Evolutionary conservation across 306 rosid genomes (phyloP), one percentile per base, ranked within the genome.

Genomic region (Alnus rubra): DNA sequence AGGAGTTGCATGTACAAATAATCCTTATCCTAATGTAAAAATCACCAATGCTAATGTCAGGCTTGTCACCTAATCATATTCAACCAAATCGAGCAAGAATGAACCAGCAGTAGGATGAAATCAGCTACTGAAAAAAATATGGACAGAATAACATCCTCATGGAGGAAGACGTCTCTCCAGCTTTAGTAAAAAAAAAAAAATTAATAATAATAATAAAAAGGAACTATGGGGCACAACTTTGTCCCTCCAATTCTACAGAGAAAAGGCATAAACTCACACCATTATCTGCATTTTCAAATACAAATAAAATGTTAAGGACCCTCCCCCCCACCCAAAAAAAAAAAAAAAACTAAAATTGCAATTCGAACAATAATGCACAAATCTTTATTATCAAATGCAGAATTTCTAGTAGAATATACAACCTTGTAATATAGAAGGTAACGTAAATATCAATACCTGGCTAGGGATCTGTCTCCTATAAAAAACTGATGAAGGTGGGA

Each of bases 391-490:
- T 35, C 65, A 15, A 33, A 12, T 63, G n/a, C 58, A 73, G 45
- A 23, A 67, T 50, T 44, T 74, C 69, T 55, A 79, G 81, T 82
- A 69, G 5, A 13, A 64, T 31, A 71, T 39, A 45, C 9, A 73
- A 79, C 56, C 82, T 71, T 15, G 3, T n/a, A 7, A 78, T 59
- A 74, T 16, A 42, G 75, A 33, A 67, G 28, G 71, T 8, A 52
- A 72, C 80, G 77, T 68, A 60, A 5, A 87, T 62, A 74, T 31
- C 30, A 14, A 51, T 83, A 96, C 99, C 99, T 96, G 82, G 82
- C 99, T 96, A 69, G 98, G 99, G 86, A 96, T 86, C 77, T 91
- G 98, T 77, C 93, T 88, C 82, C 87, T 84, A 45, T 84, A 74
- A 82, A 96, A 96, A 45, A 81, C 88, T 1, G 99, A 96, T 3